Evolutionary conservation across 1,139 yeast species (phyloP).

Genomic region (Geotrichum citri-aurantii): DNA sequence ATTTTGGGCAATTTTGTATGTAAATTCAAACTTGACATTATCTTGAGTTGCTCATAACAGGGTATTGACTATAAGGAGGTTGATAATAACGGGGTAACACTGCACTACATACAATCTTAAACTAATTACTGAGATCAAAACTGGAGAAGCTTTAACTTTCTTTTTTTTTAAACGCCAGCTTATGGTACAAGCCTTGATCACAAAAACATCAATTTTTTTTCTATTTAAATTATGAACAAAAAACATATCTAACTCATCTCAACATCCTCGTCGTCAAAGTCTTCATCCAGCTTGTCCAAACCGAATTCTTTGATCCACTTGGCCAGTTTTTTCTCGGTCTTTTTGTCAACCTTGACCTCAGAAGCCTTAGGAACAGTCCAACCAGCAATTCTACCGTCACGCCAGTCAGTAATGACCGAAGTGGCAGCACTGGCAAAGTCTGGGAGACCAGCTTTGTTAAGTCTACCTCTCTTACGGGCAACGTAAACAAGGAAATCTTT

Average conservation of each 20-base stretch:
- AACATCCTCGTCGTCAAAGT: constrained; percentile 19
- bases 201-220: constrained; percentile 1
- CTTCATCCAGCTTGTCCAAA: constrained; percentile 58
- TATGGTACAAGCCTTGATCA: neutral
- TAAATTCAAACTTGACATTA: too few species aligned
- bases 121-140: too few species aligned
- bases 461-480: constrained; percentile 87
- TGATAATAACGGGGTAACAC: too few species aligned
- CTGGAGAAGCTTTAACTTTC: too few species aligned
- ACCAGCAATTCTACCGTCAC: constrained; percentile 90
- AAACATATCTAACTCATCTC: constrained; percentile 9
- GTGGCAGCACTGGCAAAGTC: constrained; percentile 81
- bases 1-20: too few species aligned
- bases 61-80: too few species aligned
- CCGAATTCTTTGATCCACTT: constrained; percentile 94
- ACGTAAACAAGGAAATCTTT: constrained; percentile 86
- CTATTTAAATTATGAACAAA: neutral
- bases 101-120: too few species aligned
- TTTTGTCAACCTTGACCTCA: constrained; percentile 25
- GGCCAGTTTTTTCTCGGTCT: constrained; percentile 72
- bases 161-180: neutral
- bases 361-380: constrained; percentile 73
- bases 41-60: too few species aligned
- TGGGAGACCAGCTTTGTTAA: constrained; percentile 91
- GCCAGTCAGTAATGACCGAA: constrained; percentile 87